Evolutionary conservation across 192 early-diverging fungal genomes (phyloP), one percentile per base, ranked within the genome.

Genomic region (Nowakowskiella sp.): DNA sequence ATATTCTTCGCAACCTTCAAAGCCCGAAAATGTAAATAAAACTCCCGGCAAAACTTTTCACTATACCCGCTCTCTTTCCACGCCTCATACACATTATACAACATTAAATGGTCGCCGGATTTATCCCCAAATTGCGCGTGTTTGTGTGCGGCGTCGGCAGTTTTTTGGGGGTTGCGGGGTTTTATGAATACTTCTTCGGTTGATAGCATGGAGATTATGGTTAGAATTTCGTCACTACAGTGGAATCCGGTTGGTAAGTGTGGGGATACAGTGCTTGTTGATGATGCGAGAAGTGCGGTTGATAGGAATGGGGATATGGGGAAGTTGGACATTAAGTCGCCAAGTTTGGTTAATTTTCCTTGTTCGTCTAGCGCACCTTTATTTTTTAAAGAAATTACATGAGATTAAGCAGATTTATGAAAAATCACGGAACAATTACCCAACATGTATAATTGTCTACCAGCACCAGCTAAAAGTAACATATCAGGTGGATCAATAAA

Each of bases 401-500:
- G 27, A 8, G 1, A 59, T 47, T 26, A 13, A 60, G 19, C 23
- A 62, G 3, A 22, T 47, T 55, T 13, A 34, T 8, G 21, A 53
- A 44, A 31, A 47, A n/a, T n/a, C n/a, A n/a, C n/a, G n/a, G n/a
- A n/a, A n/a, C n/a, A 27, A 23, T 19, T 33, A 73, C 62, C 60
- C 0, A 82, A 53, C 10, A 61, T 60, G 44, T 60, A 81, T 6
- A 82, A 64, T 31, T 67, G 65, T 44, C 65, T 62, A 5, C 68
- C 51, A 2, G 74, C 77, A 8, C 45, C 55, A 3, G 62, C 21
- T 6, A 78, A 50, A 34, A 70, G 60, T 16, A 62, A 52, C 3
- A 55, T 49, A 46, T 76, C 67, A 6, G 80, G 80, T 25, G 70
- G 62, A 57, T 78, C 76, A 49, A 82, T 72, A 36, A 82, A 82